A percentile compares a stretch with the other conserved stretches of the same genome.
Conservation (phyloP, 495 filamentous ascomycete genomes). For the Lophiotrema nucula region DNA sequence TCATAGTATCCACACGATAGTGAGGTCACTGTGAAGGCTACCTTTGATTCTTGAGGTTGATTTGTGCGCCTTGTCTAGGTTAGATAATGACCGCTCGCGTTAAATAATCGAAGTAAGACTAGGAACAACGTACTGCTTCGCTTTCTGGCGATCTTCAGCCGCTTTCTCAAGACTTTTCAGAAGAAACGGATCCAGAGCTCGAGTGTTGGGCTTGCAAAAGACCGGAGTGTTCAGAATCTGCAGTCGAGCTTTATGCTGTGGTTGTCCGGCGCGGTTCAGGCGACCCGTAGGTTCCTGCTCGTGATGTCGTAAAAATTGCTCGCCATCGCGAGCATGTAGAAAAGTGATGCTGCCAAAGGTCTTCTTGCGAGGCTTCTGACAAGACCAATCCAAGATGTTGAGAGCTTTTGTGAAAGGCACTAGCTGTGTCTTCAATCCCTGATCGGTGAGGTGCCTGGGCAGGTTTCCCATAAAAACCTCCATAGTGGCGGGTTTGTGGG, state of each 20-base stretch:
- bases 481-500: too few species aligned
- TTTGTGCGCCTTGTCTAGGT: too few species aligned
- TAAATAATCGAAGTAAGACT: too few species aligned
- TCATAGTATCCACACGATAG: neutral
- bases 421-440: neutral
- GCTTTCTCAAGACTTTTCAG: too few species aligned
- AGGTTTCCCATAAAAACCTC: neutral
- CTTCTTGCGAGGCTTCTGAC: neutral
- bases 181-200: neutral
- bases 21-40: neutral
- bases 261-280: too few species aligned
- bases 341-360: conserved; percentile 2
- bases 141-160: too few species aligned
- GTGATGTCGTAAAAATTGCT: neutral
- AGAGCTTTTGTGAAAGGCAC: neutral
- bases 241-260: too few species aligned
- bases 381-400: neutral
- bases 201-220: neutral
- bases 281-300: too few species aligned
- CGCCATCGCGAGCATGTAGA: neutral
- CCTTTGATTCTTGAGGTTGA: neutral
- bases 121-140: too few species aligned
- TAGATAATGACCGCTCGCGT: neutral
- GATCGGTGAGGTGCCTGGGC: neutral
- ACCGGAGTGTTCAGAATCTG: too few species aligned